Conservation (phyloP, 2,329 filamentous ascomycete genomes). For the Colletotrichum sp. region DNA sequence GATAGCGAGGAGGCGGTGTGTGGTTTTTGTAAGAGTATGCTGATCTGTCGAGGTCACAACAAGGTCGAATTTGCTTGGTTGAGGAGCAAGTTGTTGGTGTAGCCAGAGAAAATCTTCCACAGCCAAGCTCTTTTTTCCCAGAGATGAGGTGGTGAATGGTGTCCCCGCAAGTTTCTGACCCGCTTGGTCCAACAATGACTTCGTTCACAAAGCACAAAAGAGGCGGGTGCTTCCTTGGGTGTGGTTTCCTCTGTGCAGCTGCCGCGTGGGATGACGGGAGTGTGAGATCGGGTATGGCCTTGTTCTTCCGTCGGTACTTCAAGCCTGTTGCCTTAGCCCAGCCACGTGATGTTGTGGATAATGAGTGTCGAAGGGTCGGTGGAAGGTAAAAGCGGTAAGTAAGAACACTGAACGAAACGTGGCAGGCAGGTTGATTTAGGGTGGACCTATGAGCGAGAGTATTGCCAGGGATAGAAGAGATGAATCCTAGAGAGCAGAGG, state of each 20-base stretch:
- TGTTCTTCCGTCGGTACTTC: neutral
- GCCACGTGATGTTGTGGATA: neutral
- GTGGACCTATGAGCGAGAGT: neutral
- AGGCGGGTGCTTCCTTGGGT: neutral
- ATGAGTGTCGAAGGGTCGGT: neutral
- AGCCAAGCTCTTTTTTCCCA: neutral
- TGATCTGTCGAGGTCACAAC: neutral
- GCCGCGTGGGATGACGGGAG: slow-evolving; percentile 1
- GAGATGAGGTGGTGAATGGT: neutral
- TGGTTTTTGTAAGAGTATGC: neutral
- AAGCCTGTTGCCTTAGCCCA: neutral
- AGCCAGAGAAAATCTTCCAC: neutral
- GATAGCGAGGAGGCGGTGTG: neutral
- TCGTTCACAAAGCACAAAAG: neutral
- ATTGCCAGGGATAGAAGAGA: neutral
- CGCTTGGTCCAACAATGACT: neutral
- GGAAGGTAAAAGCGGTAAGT: neutral
- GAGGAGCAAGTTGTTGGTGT: neutral
- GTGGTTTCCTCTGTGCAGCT: neutral
- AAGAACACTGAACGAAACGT: neutral
- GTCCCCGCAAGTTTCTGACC: neutral
- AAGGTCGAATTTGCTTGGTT: neutral
- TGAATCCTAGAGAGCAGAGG: neutral
- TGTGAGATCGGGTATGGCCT: neutral
- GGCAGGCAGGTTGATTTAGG: neutral